These are phyloP conservation scores for Irpex rosettiformis DNA, from an alignment of 1,284 basidiomycete genomes.

Conservation along the genomic window DNA sequence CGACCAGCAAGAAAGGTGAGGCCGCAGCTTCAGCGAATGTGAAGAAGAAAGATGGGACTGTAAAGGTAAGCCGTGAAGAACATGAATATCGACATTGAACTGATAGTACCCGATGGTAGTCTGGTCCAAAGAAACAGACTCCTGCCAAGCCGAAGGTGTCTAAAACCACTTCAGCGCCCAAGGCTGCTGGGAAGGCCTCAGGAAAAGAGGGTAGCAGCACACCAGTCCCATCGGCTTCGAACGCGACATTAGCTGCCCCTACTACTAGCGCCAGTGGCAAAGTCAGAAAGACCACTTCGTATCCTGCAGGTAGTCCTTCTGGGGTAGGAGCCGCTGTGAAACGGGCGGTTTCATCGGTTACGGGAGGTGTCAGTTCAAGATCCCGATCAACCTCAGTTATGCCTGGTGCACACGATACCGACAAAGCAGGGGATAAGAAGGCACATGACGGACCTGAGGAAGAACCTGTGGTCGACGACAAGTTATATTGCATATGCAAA, in stretches of 20 bases:
- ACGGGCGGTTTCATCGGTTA: conserved; percentile 25
- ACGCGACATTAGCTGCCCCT: conserved; percentile 18
- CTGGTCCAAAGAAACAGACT: conserved; percentile 35
- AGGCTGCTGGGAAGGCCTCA: neutral
- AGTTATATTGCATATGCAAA: conserved; percentile 81
- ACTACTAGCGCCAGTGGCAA: conserved; percentile 18
- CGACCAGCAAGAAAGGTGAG: conserved; percentile 19
- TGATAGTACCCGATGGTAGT: conserved; percentile 26
- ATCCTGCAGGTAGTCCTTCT: conserved; percentile 10
- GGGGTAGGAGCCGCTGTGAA: conserved; percentile 20
- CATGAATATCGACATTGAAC: neutral
- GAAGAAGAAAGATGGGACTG: conserved; percentile 44
- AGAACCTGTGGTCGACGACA: conserved; percentile 63
- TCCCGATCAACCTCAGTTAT: conserved; percentile 69
- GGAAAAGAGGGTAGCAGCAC: conserved; percentile 16
- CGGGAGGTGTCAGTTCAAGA: conserved; percentile 38
- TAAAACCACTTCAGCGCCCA: conserved; percentile 4
- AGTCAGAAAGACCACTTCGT: conserved; percentile 27
- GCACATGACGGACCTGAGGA: conserved; percentile 52
- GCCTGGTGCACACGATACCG: conserved; percentile 40
- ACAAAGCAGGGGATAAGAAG: conserved; percentile 43
- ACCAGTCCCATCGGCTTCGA: conserved; percentile 15
- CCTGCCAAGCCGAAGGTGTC: conserved; percentile 39
- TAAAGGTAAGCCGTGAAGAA: conserved; percentile 37
- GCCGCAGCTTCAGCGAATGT: conserved; percentile 16